Base-by-base conservation (phyloP, 345 rosid genomes). In the Salix purpurea region DNA sequence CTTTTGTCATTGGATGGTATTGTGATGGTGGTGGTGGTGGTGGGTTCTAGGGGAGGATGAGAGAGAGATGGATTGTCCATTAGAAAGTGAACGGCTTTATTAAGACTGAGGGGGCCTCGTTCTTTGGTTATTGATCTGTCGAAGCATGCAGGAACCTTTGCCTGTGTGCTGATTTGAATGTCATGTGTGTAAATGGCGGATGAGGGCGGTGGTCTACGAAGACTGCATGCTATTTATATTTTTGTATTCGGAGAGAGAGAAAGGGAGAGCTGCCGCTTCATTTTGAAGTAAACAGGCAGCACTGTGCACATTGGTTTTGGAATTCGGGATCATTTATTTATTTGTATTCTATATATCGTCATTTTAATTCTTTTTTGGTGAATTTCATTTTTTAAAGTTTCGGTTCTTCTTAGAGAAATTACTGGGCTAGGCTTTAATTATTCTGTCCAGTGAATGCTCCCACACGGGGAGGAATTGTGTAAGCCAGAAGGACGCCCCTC, bases 141-240 rank as follows among this genome's bases (percentile, higher is more conserved):
- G 77, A 37, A 30, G 28, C 24, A 39, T 21, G 32, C 65, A 48
- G 16, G 14, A 60, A n/a, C 58, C 56, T 26, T 50, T 36, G 74
- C 23, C 75, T 36, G 65, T 32, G 79, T 52, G 48, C 72, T 61
- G 80, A 64, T 73, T 62, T 79, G 82, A 81, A 85, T 81, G 85
- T 78, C 83, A 72, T 66, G 70, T 11, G 74, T 78, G 81, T 75
- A 76, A 87, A 80, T 85, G 90, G 88, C 83, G 78, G 90, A 78
- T 40, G 44, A 76, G 82, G 85, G 87, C 90, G 90, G 88, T 78
- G 90, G 65, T 40, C 64, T 39, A 32, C 67, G 21, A 21, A 11
- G 2, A 1, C 42, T 52, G 39, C 77, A 24, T 56, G 62, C 58
- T 76, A 36, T 78, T 37, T 46, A 28, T 74, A 48, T 67, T 26